phyloP scores from a whole-genome alignment of 257 asterid species.

The Hygrophila difformis region DNA sequence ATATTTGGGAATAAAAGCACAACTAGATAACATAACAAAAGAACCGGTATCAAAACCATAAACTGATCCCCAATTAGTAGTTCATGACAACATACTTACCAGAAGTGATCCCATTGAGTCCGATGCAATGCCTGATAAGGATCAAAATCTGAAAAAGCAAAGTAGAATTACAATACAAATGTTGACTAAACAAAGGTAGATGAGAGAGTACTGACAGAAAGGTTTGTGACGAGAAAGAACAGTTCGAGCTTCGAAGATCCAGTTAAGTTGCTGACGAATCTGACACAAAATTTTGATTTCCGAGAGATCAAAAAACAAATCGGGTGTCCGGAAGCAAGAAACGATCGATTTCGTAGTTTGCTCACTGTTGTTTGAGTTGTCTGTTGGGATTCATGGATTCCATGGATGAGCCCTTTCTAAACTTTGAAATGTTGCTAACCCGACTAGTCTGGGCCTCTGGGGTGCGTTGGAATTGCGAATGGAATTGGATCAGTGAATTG shows the following conservation, averaged over 20 bases:
- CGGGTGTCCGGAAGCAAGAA: too few species aligned
- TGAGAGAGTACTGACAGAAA: background rate
- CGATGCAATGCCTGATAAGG: constrained; percentile 7
- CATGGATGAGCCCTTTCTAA: constrained; percentile 41
- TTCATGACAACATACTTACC: background rate
- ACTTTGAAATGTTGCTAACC: too few species aligned
- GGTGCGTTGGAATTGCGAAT: too few species aligned
- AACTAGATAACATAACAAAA: background rate
- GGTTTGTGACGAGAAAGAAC: background rate
- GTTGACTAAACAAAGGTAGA: too few species aligned
- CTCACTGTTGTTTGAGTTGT: constrained; percentile 49
- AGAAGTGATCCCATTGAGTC: background rate
- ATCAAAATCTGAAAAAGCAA: constrained; percentile 1
- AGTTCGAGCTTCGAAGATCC: constrained; percentile 11
- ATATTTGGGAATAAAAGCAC: background rate
- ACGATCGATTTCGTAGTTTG: background rate
- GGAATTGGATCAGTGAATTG: background rate
- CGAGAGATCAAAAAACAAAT: background rate
- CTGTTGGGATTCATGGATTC: constrained; percentile 59
- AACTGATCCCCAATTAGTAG: background rate
- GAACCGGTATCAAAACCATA: background rate
- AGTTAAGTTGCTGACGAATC: constrained; percentile 11
- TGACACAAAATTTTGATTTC: background rate
- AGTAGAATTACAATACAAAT: background rate
- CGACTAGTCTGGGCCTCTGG: too few species aligned